phyloP scores from a whole-genome alignment of 106 monocot genomes.

The Dioscorea dumetorum region DNA sequence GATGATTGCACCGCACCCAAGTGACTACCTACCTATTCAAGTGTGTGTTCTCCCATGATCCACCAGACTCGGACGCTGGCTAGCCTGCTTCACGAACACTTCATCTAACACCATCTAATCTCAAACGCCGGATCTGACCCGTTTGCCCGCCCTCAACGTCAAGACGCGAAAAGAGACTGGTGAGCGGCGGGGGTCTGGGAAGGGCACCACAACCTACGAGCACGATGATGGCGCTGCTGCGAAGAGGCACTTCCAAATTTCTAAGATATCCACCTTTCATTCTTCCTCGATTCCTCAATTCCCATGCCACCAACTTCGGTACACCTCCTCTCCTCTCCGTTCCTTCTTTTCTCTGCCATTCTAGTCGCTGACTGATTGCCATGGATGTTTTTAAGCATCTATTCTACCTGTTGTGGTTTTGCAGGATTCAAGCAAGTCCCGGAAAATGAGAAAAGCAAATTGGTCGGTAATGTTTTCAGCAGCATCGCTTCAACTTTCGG shows the following conservation, averaged over 20 bases:
- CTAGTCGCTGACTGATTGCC: too few relatives aligned
- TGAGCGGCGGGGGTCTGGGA: background rate
- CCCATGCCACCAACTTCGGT: slow-evolving; percentile 86
- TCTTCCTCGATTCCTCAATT: slow-evolving; percentile 34
- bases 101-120: background rate
- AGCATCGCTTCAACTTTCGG: slow-evolving; percentile 90
- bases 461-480: slow-evolving; percentile 92
- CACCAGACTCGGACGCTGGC: background rate
- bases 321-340: slow-evolving; percentile 2
- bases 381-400: background rate
- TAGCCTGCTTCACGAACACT: background rate
- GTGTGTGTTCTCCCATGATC: too few relatives aligned
- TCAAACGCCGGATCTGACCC: background rate
- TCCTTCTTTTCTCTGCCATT: background rate
- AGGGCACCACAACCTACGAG: background rate
- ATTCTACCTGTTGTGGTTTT: too few relatives aligned
- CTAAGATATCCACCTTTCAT: background rate
- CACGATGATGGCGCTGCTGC: slow-evolving; percentile 10
- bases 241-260: background rate
- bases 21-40: too few relatives aligned
- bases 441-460: slow-evolving; percentile 88
- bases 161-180: too few relatives aligned
- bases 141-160: background rate
- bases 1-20: too few relatives aligned
- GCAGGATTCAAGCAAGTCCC: slow-evolving; percentile 80